Evolutionary conservation across 768 basidiomycete genomes (phyloP).

Genomic region (Leucocoprinus sp.): DNA sequence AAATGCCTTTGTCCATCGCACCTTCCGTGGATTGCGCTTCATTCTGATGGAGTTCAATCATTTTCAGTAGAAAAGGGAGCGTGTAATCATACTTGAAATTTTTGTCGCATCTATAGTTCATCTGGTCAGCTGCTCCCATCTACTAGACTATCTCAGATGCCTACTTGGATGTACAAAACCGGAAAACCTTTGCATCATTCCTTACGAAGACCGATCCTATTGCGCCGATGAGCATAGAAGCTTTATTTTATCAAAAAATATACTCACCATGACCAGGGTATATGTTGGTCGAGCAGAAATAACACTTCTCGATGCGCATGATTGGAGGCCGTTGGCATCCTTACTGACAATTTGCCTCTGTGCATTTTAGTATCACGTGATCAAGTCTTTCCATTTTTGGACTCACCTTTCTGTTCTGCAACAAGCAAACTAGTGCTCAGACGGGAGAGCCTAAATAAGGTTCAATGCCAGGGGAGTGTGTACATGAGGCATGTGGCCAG

Average conservation of each 20-base stretch:
- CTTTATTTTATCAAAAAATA: too few species aligned
- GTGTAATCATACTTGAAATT: slow-evolving; percentile 82
- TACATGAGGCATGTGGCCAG: too few species aligned
- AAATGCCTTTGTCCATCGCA: slow-evolving; percentile 99
- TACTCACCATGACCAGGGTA: slow-evolving; percentile 89
- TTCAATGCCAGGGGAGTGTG: too few species aligned
- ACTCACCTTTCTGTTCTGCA: too few species aligned
- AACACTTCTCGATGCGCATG: slow-evolving; percentile 98
- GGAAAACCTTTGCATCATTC: slow-evolving; percentile 96
- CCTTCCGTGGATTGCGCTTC: slow-evolving; percentile 99
- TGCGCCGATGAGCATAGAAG: too few species aligned
- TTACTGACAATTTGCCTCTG: background rate
- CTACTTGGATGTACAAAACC: slow-evolving; percentile 97
- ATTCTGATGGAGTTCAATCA: slow-evolving; percentile 45
- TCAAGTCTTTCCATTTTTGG: too few species aligned
- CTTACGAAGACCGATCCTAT: slow-evolving; percentile 93
- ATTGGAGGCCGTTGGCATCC: background rate
- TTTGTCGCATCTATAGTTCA: slow-evolving; percentile 75
- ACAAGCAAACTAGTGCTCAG: too few species aligned
- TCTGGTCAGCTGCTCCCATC: background rate
- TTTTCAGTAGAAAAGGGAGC: background rate
- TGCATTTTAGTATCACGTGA: background rate
- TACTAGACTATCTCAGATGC: slow-evolving; percentile 18
- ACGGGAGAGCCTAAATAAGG: too few species aligned
- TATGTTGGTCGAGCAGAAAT: slow-evolving; percentile 94